phyloP scores from a whole-genome alignment of 345 rosid species.

The Crucihimalaya himalaica region DNA sequence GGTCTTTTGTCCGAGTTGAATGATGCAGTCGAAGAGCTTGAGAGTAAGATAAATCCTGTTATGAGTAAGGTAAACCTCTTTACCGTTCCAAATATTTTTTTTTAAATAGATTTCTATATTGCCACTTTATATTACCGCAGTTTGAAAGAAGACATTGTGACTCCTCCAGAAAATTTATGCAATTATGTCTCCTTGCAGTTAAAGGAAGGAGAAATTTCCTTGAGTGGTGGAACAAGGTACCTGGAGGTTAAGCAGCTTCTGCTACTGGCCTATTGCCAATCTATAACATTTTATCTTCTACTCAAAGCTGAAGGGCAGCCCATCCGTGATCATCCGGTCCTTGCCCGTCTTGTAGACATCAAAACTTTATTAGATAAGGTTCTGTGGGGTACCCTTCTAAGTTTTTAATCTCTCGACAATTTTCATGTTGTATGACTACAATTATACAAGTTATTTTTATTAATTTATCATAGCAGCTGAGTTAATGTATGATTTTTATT shows the following conservation, averaged over 20 bases:
- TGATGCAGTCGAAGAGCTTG: constrained; percentile 69
- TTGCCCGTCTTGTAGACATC: constrained; percentile 84
- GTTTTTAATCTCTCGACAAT: not conserved
- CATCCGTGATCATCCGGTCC: constrained; percentile 89
- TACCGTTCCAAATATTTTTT: not conserved
- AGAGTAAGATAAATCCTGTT: constrained; percentile 67
- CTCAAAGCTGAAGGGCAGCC: constrained; percentile 92
- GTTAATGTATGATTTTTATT: not conserved
- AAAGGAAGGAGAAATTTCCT: constrained; percentile 44
- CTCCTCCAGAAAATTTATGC: constrained; percentile 7
- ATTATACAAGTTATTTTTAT: not conserved
- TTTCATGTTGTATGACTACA: not conserved
- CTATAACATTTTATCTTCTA: constrained; percentile 87
- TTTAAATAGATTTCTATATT: constrained; percentile 6
- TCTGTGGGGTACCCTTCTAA: constrained; percentile 20
- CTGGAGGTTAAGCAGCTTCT: constrained; percentile 83
- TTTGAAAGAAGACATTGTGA: not conserved
- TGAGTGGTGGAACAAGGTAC: constrained; percentile 60
- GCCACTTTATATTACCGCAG: not conserved
- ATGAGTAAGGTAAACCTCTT: constrained; percentile 55
- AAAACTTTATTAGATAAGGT: constrained; percentile 83
- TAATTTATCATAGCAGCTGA: not conserved
- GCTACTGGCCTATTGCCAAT: constrained; percentile 79
- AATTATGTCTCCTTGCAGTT: constrained; percentile 46
- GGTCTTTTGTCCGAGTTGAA: constrained; percentile 84